Conservation (phyloP, 176 grass and related monocot genomes). For the Musa troglodytarum region DNA sequence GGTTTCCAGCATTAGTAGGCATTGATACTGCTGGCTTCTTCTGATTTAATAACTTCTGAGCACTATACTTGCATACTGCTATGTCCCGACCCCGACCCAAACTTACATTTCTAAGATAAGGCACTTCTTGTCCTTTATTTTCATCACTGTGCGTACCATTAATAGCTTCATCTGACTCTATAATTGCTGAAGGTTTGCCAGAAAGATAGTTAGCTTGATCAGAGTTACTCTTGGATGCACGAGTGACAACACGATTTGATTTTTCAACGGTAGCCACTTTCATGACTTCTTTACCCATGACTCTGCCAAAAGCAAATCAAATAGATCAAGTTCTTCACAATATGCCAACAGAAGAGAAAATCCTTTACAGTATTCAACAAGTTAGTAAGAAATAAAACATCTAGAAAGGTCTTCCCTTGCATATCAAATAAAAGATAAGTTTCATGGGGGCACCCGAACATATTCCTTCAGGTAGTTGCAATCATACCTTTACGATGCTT, state of each 20-base stretch:
- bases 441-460: too few species aligned
- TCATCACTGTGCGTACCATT: conserved; percentile 35
- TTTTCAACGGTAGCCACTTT: conserved; percentile 55
- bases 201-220: neutral
- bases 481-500: too few species aligned
- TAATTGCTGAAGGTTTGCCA: neutral
- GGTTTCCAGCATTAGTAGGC: conserved; percentile 34
- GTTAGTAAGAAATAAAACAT: neutral
- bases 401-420: neutral
- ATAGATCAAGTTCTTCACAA: neutral
- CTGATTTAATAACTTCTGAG: conserved; percentile 16
- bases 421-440: too few species aligned
- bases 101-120: conserved; percentile 26
- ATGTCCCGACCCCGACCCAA: conserved; percentile 22
- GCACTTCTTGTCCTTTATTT: conserved; percentile 37
- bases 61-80: conserved; percentile 25
- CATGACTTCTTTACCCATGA: conserved; percentile 40
- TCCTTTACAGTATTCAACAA: neutral
- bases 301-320: conserved; percentile 32
- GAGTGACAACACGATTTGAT: conserved; percentile 44
- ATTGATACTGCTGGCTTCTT: conserved; percentile 32
- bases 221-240: conserved; percentile 34
- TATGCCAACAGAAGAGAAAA: neutral
- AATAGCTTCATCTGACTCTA: conserved; percentile 14
- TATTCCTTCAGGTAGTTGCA: too few species aligned